phyloP scores from a whole-genome alignment of 768 basidiomycete genomes.

The Coprinopsis strossmayeri region DNA sequence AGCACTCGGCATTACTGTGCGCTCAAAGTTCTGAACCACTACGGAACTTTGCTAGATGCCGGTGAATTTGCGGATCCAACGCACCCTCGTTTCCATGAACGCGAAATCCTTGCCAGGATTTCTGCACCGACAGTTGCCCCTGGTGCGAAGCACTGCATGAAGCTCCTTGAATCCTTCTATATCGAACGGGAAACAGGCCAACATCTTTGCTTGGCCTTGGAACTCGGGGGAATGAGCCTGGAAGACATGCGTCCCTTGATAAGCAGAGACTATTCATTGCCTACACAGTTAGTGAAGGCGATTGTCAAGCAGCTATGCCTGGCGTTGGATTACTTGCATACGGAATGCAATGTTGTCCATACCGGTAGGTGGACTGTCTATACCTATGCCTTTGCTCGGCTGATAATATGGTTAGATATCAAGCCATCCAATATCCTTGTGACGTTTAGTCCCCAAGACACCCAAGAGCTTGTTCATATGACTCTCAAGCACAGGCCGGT shows the following conservation, averaged over 20 bases:
- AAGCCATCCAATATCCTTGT: slow-evolving; percentile 10
- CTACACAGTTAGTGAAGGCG: slow-evolving; percentile 43
- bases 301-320: slow-evolving; percentile 48
- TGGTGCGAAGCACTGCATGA: slow-evolving; percentile 36
- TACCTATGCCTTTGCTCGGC: background rate
- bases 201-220: slow-evolving; percentile 81
- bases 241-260: slow-evolving; percentile 46
- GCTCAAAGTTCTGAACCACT: slow-evolving; percentile 43
- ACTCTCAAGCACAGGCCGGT: background rate
- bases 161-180: slow-evolving; percentile 72
- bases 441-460: slow-evolving; percentile 2
- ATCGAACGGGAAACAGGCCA: slow-evolving; percentile 72
- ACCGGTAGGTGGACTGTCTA: slow-evolving; percentile 36
- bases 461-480: background rate
- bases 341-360: slow-evolving; percentile 54
- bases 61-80: slow-evolving; percentile 46
- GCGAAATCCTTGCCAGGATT: slow-evolving; percentile 42
- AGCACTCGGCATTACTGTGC: slow-evolving; percentile 38
- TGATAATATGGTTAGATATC: background rate
- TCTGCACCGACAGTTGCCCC: slow-evolving; percentile 29
- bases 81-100: slow-evolving; percentile 35
- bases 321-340: slow-evolving; percentile 49
- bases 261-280: slow-evolving; percentile 25
- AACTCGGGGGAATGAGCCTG: slow-evolving; percentile 75
- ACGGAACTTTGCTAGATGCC: slow-evolving; percentile 7